These are phyloP conservation scores for Rusavskia elegans DNA, from an alignment of 495 filamentous ascomycete species.

Conservation along the genomic window DNA sequence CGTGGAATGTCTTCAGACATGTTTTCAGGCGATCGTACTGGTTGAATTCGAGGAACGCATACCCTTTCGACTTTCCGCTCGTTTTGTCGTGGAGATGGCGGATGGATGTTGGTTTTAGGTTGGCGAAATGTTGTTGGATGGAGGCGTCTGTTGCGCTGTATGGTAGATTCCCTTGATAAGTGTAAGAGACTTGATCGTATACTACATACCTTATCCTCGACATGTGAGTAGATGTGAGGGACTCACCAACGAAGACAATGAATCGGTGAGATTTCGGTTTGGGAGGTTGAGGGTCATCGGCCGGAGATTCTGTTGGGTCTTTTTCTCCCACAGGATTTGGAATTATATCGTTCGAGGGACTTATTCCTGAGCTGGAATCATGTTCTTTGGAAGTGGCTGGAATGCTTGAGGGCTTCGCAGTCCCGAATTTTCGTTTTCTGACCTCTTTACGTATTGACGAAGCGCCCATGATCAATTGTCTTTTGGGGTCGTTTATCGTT, in stretches of 20 bases:
- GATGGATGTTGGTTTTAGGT: slow-evolving; percentile 53
- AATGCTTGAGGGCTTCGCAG: no score
- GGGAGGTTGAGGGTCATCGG: neutral
- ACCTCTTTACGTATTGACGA: slow-evolving; percentile 9
- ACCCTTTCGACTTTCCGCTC: slow-evolving; percentile 59
- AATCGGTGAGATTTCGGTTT: slow-evolving; percentile 43
- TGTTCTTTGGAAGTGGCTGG: no score
- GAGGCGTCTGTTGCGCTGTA: slow-evolving; percentile 56
- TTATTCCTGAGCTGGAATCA: no score
- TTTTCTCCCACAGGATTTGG: neutral
- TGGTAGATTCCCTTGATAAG: slow-evolving; percentile 59
- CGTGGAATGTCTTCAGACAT: slow-evolving; percentile 76
- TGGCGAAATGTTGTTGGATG: slow-evolving; percentile 58
- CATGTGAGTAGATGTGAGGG: no score
- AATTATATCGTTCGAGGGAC: no score
- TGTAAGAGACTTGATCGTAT: no score
- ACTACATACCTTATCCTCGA: no score
- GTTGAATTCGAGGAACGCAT: slow-evolving; percentile 87
- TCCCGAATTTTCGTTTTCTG: slow-evolving; percentile 9
- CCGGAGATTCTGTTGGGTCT: neutral
- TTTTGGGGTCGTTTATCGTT: no score
- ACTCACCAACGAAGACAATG: slow-evolving; percentile 65
- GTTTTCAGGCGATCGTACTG: slow-evolving; percentile 86
- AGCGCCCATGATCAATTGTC: neutral
- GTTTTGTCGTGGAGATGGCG: slow-evolving; percentile 61